These are phyloP conservation scores for Volvox africanus DNA, from an alignment of 139 green algal species.

Conservation along the genomic window DNA sequence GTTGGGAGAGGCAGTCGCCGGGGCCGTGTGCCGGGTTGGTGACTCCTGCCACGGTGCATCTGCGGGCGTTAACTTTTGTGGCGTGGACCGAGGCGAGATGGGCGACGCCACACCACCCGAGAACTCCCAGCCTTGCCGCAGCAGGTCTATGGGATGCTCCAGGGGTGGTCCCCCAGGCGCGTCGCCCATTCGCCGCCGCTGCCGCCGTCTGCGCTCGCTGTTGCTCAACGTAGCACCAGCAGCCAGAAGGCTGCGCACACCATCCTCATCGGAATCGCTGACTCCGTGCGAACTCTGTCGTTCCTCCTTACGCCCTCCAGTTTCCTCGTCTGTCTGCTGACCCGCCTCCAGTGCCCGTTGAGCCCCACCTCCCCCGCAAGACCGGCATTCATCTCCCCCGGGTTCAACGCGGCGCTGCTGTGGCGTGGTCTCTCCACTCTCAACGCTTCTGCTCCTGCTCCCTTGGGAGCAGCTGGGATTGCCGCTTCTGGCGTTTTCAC, in stretches of 20 bases:
- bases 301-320: not conserved
- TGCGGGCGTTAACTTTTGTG: too few species aligned
- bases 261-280: not conserved
- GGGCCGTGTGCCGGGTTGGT: not conserved
- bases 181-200: conserved; percentile 28
- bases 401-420: not conserved
- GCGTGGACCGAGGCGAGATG: not conserved
- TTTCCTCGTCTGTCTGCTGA: not conserved
- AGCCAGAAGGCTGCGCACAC: conserved; percentile 8
- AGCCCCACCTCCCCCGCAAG: not conserved
- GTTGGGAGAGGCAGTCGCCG: not conserved
- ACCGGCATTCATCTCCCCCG: not conserved
- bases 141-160: not conserved
- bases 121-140: conserved; percentile 36
- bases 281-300: not conserved
- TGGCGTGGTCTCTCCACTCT: too few species aligned
- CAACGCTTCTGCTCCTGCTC: not conserved
- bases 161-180: not conserved
- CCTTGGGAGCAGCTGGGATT: not conserved
- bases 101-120: conserved; percentile 14
- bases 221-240: not conserved
- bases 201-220: conserved; percentile 15
- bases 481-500: not conserved
- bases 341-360: not conserved
- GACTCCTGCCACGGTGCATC: not conserved